These are phyloP conservation scores for Hypericum androsaemum DNA, from an alignment of 345 rosid species.

Conservation along the genomic window DNA sequence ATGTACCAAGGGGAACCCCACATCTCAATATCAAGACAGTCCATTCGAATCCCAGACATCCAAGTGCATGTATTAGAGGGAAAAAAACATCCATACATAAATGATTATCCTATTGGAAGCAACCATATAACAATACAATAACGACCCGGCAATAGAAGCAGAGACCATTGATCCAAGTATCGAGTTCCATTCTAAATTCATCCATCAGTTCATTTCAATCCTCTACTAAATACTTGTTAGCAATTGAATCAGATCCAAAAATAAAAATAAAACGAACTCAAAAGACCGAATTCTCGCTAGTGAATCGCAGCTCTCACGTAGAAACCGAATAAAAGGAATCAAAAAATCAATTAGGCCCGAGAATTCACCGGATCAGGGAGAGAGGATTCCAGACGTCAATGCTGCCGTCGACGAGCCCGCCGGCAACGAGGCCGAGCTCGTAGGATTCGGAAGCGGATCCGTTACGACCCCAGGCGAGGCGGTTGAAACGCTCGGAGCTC, in stretches of 20 bases:
- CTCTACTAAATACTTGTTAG: not conserved
- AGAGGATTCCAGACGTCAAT: conserved; percentile 88
- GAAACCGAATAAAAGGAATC: no score
- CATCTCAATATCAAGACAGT: no score
- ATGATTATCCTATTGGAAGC: no score
- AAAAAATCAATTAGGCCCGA: not conserved
- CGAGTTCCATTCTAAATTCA: not conserved
- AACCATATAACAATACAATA: no score
- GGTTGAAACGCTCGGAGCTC: conserved; percentile 88
- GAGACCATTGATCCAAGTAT: not conserved
- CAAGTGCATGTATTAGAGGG: no score
- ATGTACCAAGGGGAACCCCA: no score
- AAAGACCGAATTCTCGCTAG: no score
- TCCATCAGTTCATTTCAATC: conserved; percentile 8
- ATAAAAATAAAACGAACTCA: not conserved
- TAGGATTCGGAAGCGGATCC: conserved; percentile 82
- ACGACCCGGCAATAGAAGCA: conserved; percentile 3
- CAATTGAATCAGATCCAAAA: conserved; percentile 4
- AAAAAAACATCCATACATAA: no score
- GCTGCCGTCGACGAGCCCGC: conserved; percentile 88
- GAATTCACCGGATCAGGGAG: conserved; percentile 55
- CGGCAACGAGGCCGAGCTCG: conserved; percentile 79
- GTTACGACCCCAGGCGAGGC: conserved; percentile 82
- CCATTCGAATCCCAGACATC: no score
- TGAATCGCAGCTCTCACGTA: no score